Evolutionary conservation across 2,329 filamentous ascomycete species (phyloP), one percentile per base, ranked within the genome.

Genomic region (Drechslerella coelobrocha): DNA sequence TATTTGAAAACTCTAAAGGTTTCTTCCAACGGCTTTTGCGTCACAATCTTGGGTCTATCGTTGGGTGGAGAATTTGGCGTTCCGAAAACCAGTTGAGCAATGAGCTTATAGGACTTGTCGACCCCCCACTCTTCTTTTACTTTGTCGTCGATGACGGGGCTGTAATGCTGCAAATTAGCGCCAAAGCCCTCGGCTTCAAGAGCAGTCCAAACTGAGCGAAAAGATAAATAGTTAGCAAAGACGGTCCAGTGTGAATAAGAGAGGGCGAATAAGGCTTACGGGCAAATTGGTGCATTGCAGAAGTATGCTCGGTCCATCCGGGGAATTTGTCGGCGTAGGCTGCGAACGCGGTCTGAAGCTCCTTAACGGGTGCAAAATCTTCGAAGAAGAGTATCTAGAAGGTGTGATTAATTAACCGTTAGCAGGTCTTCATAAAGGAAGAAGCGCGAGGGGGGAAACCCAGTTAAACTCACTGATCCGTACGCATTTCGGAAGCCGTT

Each of bases 151-250:
- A 95, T 86, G 66, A 96, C 80, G 19, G 91, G 91, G 84, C 91
- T 94, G 84, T 96, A 96, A 82, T 96, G 92, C 84, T 96, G 92
- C 57, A 96, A 84, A 83, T 92, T 96, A 78, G 88, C 89, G 74
- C 91, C 91, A 62, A 95, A 85, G 27, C 92, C 91, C 78, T 94
- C 91, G 71, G 88, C 84, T 81, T 92, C 89, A 63, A 96, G 86
- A 2, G 88, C 89, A 17, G 88, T 88, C 92, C 92, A 96, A 75
- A 91, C 79, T 80, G 37, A 14, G 37, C 4, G 37, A 8, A 17
- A 48, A 47, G 6, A 51, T n/a, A 2, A 3, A 23, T 24, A 7
- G 47, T 62, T 39, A 51, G 55, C 19, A 12, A 19, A 27, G 12
- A 12, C n/a, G 2, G 23, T 21, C 37, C 14, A 9, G 24, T 17